These are phyloP conservation scores for Diaporthe eres DNA, from an alignment of 2,329 filamentous ascomycete species.

Conservation along the genomic window DNA sequence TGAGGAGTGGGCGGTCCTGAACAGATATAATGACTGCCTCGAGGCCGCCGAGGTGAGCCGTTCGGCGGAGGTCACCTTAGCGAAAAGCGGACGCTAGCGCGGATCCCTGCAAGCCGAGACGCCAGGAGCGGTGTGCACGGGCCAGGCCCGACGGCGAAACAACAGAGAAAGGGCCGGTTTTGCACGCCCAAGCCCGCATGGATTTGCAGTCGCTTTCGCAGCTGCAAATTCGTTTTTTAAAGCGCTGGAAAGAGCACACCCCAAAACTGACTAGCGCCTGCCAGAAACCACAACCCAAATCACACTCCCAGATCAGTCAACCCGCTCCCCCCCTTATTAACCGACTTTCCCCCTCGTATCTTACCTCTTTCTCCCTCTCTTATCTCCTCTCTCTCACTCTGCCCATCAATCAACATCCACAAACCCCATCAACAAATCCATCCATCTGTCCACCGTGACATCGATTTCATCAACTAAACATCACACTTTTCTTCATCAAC, in stretches of 20 bases:
- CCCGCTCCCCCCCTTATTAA: conserved; percentile 35
- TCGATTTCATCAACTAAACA: conserved; percentile 48
- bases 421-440: conserved; percentile 48
- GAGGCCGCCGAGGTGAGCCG: background rate
- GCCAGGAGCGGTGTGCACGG: conserved; percentile 30
- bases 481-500: conserved; percentile 43
- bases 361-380: conserved; percentile 30
- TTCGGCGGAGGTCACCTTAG: conserved; percentile 26
- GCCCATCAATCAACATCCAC: conserved; percentile 51
- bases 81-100: conserved; percentile 14
- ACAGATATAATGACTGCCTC: background rate
- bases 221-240: conserved; percentile 36
- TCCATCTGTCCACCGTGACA: conserved; percentile 51
- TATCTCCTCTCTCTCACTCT: conserved; percentile 42
- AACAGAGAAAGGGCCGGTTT: conserved; percentile 33
- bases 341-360: conserved; percentile 25
- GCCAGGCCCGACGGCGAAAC: conserved; percentile 11
- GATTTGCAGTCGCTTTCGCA: conserved; percentile 28
- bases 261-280: conserved; percentile 44
- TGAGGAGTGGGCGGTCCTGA: background rate
- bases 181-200: conserved; percentile 22
- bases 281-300: conserved; percentile 36
- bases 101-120: conserved; percentile 28
- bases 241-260: conserved; percentile 36
- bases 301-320: conserved; percentile 35